Evolutionary conservation across 345 rosid genomes (phyloP).

Genomic region (Brassica juncea): DNA sequence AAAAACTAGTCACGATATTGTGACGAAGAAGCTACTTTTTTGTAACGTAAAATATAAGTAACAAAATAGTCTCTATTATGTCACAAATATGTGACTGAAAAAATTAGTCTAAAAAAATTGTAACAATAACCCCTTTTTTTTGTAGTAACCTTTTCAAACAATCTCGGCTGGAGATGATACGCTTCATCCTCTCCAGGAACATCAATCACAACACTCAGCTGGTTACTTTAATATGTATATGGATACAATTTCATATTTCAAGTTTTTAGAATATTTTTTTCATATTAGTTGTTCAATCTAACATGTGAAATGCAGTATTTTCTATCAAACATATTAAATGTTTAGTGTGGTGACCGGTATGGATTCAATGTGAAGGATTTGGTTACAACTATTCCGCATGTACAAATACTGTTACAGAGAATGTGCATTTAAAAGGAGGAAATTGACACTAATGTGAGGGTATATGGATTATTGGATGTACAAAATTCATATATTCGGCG

Average conservation of each 20-base stretch:
- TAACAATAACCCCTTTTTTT: not conserved
- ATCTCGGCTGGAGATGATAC: conserved; percentile 77
- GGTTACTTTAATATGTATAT: too few relatives aligned
- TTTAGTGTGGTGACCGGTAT: too few relatives aligned
- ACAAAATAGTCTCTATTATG: not conserved
- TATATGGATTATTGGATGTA: too few relatives aligned
- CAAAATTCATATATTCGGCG: not conserved
- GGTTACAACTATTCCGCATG: too few relatives aligned
- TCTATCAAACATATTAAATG: too few relatives aligned
- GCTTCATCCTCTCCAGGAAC: conserved; percentile 79
- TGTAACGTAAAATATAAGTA: not conserved
- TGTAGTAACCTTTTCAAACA: conserved; percentile 77
- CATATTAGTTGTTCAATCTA: not conserved
- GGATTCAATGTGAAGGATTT: too few relatives aligned
- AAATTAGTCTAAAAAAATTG: not conserved
- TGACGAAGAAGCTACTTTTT: not conserved
- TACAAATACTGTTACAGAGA: too few relatives aligned
- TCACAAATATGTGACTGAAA: not conserved
- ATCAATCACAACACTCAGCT: conserved; percentile 41
- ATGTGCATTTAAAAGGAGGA: not conserved
- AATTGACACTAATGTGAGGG: not conserved
- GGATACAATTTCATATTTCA: not conserved
- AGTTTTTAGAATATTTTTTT: too few relatives aligned
- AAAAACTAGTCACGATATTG: not conserved
- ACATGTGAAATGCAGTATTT: too few relatives aligned